Evolutionary conservation across 164 flowering plant species (phyloP), one percentile per base, ranked within the genome.

Genomic region (Warburgia ugandensis): DNA sequence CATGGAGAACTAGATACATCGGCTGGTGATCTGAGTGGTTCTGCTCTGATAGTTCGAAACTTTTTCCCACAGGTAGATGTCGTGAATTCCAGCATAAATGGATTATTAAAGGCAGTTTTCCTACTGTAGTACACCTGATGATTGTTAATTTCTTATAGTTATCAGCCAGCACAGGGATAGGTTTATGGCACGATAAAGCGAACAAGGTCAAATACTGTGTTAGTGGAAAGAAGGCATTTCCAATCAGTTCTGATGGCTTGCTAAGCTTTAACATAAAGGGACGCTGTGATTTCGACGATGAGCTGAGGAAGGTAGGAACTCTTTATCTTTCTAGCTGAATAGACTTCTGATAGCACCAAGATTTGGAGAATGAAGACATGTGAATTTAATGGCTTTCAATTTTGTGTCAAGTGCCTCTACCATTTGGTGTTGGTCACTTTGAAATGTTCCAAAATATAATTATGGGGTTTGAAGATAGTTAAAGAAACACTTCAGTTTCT

Each of bases 1-100:
- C 77, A 73, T 62, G 96, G 85, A 50, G 99, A 80, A 75, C 80
- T 86, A 22, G 95, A 88, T 66, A 84, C 95, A 6, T 54, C 54
- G 20, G 21, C 23, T 50, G 91, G 83, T 54, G 72, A 64, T 51
- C 87, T 85, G 9, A 76, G 61, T 61, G 57, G 48, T 54, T 42
- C 67, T 13, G 50, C 74, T 59, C 81, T 79, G n/a, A 51, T 74
- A 52, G 47, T 86, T 37, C 69, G 89, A 45, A 78, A 66, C 61
- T 77, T 72, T 50, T 75, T 69, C 54, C 88, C 82, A 4, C 69
- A 77, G 74, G 96, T 88, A 64, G 31, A 76, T n/a, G n/a, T n/a
- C n/a, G n/a, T n/a, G n/a, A n/a, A n/a, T n/a, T n/a, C n/a, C n/a
- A n/a, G n/a, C n/a, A n/a, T n/a, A n/a, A n/a, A n/a, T n/a, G n/a